A percentile compares a stretch with the other conserved stretches of the same genome.
phyloP scores from a whole-genome alignment of 1,284 basidiomycete species.

The Puccinia horiana region DNA sequence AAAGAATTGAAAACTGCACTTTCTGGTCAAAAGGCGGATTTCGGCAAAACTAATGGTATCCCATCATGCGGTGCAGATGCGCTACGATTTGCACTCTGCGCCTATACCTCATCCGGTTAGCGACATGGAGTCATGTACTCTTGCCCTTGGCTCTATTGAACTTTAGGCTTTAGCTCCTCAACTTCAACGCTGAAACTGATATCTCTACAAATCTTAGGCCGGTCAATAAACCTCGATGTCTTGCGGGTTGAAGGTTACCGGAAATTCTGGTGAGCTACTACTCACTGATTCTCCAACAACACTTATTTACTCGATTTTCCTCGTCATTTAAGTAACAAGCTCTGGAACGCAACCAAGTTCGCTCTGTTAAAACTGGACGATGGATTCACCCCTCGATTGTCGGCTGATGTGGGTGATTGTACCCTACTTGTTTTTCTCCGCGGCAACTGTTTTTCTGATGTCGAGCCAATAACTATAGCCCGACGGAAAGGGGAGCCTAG shows the following conservation, averaged over 20 bases:
- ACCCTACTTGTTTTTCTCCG: not conserved
- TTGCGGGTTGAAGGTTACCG: constrained; percentile 96
- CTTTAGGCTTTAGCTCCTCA: not conserved
- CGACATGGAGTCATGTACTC: constrained; percentile 28
- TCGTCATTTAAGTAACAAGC: constrained; percentile 92
- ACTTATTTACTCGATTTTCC: not conserved
- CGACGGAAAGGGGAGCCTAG: constrained; percentile 83
- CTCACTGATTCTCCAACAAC: not conserved
- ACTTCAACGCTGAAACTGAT: not conserved
- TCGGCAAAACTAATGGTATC: constrained; percentile 85
- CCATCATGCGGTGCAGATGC: constrained; percentile 98
- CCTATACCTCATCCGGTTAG: constrained; percentile 79
- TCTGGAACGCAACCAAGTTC: constrained; percentile 99
- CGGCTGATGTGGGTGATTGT: constrained; percentile 66
- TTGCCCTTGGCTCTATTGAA: not conserved
- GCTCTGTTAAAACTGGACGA: constrained; percentile 91
- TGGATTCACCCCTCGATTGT: constrained; percentile 72
- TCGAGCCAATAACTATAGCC: constrained; percentile 63
- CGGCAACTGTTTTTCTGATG: not conserved
- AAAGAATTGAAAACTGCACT: constrained; percentile 90
- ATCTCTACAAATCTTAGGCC: constrained; percentile 63
- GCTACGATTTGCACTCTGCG: constrained; percentile 88
- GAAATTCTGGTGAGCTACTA: constrained; percentile 63
- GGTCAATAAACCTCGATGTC: constrained; percentile 95
- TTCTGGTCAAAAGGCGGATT: constrained; percentile 96